These are phyloP conservation scores for Boletus sp. DNA, from an alignment of 768 basidiomycete species.

Conservation along the genomic window DNA sequence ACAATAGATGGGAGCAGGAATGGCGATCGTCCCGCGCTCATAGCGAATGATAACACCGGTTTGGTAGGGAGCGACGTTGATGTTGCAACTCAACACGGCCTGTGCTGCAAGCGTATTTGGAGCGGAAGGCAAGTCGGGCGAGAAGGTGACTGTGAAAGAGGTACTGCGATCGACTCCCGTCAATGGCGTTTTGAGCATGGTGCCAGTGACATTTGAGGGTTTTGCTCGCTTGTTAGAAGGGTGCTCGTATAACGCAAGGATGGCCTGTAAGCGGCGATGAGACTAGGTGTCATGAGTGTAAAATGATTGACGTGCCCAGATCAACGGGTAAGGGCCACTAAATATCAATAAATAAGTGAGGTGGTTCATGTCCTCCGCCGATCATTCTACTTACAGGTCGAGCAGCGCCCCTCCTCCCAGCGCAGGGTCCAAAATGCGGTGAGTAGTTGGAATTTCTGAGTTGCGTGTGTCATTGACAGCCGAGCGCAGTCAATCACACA, in stretches of 20 bases:
- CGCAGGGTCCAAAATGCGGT: slow-evolving; percentile 74
- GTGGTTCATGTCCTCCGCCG: not conserved
- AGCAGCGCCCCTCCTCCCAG: slow-evolving; percentile 84
- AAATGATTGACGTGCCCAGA: slow-evolving; percentile 54
- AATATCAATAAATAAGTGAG: slow-evolving; percentile 3
- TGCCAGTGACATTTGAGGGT: slow-evolving; percentile 60
- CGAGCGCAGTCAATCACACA: not conserved
- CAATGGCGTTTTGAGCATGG: slow-evolving; percentile 74
- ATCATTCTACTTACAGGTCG: slow-evolving; percentile 59
- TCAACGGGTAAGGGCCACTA: slow-evolving; percentile 79
- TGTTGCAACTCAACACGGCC: slow-evolving; percentile 69
- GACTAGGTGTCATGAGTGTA: not conserved
- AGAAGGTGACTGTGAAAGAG: slow-evolving; percentile 70
- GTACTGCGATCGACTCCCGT: slow-evolving; percentile 81
- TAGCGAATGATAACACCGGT: slow-evolving; percentile 71
- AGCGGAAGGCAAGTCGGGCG: slow-evolving; percentile 38
- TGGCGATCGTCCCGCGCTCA: slow-evolving; percentile 65
- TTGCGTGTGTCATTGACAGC: not conserved
- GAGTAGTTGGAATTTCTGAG: slow-evolving; percentile 62
- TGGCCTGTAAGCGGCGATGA: slow-evolving; percentile 50
- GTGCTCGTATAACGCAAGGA: slow-evolving; percentile 77
- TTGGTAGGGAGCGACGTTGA: slow-evolving; percentile 46
- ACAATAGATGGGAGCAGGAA: slow-evolving; percentile 65
- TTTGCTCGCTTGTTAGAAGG: slow-evolving; percentile 60
- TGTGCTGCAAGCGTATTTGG: slow-evolving; percentile 55